Evolutionary conservation across 2,329 filamentous ascomycete species (phyloP).

Genomic region (Clathrospora elynae): DNA sequence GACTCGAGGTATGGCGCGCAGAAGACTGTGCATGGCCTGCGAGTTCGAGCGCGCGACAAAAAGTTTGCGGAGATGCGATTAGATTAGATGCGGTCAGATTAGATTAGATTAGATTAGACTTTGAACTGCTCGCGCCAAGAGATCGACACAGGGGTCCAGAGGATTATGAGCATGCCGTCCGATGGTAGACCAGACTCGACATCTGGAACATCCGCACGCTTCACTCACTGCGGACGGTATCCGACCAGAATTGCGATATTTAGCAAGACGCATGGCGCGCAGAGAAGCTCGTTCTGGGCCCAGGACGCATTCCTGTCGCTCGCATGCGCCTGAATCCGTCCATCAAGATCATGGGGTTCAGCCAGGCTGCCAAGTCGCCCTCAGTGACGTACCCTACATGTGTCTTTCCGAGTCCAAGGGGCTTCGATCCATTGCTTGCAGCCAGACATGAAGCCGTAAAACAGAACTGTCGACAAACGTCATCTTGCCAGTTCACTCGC

Average conservation of each 20-base stretch:
- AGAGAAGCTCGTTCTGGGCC: no score
- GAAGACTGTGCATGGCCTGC: conserved; percentile 1
- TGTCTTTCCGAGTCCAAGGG: no score
- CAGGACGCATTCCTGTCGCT: no score
- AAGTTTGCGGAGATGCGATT: conserved; percentile 30
- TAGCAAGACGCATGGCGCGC: not conserved
- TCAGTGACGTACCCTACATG: conserved; percentile 18
- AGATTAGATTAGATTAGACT: conserved; percentile 31
- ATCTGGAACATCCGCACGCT: no score
- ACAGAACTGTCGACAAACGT: conserved; percentile 3
- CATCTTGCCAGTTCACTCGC: conserved; percentile 7
- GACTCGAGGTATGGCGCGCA: conserved; percentile 2
- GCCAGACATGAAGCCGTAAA: conserved; percentile 8
- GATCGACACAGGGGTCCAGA: conserved; percentile 29
- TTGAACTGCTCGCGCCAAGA: conserved; percentile 19
- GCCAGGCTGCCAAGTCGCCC: conserved; percentile 23
- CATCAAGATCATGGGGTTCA: conserved; percentile 16
- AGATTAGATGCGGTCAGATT: conserved; percentile 18
- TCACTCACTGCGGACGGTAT: no score
- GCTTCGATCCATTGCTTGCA: no score
- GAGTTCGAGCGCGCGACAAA: conserved; percentile 13
- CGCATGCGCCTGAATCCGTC: conserved; percentile 18
- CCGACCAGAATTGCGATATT: no score
- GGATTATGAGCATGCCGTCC: no score
- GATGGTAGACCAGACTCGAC: no score